Conservation (phyloP, 1,139 yeast genomes). For the Saccharomyces hybrid region DNA sequence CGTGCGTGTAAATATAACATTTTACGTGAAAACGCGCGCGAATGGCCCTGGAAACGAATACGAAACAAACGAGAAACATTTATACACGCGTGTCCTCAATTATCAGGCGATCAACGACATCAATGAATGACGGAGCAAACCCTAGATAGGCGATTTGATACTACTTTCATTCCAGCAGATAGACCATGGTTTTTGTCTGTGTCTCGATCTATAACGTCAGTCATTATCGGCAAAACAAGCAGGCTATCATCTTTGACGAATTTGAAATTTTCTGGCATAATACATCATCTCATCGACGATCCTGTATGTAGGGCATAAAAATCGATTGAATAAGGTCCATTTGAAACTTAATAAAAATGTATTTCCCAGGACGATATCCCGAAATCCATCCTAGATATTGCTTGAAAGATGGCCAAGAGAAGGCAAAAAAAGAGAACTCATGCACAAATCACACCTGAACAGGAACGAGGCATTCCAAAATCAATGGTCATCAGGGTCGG, state of each 20-base stretch:
- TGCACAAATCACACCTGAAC: conserved; percentile 57
- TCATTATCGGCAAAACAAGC: not conserved
- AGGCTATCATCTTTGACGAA: not conserved
- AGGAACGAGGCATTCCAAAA: conserved; percentile 61
- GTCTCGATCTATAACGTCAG: not conserved
- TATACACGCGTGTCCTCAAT: not conserved
- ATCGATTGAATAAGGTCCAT: not conserved
- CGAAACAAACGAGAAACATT: not conserved
- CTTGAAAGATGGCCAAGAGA: conserved; percentile 1
- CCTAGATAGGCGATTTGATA: no score
- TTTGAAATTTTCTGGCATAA: not conserved
- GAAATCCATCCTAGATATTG: not conserved
- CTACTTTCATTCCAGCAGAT: no score
- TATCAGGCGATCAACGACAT: no score
- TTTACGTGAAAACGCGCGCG: not conserved
- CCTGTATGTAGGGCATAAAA: not conserved
- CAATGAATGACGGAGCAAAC: no score
- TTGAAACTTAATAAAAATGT: not conserved
- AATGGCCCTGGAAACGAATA: not conserved
- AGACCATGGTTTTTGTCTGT: no score
- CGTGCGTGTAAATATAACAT: conserved; percentile 1
- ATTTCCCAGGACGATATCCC: not conserved
- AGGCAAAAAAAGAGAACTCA: conserved; percentile 41
- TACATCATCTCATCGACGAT: not conserved
- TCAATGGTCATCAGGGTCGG: conserved; percentile 60